These are phyloP conservation scores for Posidonia oceanica DNA, from an alignment of 116 monocot genomes.

Conservation along the genomic window DNA sequence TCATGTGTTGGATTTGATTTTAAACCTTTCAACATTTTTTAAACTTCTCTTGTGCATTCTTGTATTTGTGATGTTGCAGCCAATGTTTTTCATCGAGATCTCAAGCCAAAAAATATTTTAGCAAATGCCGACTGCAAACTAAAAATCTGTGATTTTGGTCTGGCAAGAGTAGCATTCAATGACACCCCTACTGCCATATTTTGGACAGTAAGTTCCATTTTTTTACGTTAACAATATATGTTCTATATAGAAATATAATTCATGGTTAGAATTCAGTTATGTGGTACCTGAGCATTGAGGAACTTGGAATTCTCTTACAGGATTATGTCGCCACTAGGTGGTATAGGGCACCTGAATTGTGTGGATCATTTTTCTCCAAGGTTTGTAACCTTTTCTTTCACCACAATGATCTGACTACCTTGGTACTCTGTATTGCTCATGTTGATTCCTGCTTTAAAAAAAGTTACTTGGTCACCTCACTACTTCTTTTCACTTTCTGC, in stretches of 20 bases:
- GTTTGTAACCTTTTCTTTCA: conserved; percentile 5
- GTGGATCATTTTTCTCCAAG: conserved; percentile 32
- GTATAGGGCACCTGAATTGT: conserved; percentile 28
- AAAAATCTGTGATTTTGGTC: conserved; percentile 31
- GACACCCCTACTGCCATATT: conserved; percentile 29
- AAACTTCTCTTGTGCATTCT: neutral
- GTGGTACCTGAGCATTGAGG: neutral
- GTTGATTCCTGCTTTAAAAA: neutral
- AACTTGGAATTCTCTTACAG: conserved; percentile 1
- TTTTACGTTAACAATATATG: neutral
- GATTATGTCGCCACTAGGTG: conserved; percentile 30
- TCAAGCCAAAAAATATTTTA: conserved; percentile 26
- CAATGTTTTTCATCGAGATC: conserved; percentile 32
- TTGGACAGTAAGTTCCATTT: conserved; percentile 20
- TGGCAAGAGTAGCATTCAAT: conserved; percentile 26
- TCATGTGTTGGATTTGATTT: neutral
- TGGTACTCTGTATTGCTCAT: neutral
- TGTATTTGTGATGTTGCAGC: conserved; percentile 5
- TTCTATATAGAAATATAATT: neutral
- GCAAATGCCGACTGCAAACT: conserved; percentile 29
- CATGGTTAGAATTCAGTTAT: neutral
- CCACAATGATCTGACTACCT: too few relatives aligned
- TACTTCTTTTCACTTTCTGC: too few relatives aligned
- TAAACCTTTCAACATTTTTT: neutral
- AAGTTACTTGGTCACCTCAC: neutral